These are phyloP conservation scores for Ophiobolus disseminans DNA, from an alignment of 2,329 filamentous ascomycete genomes.

Conservation along the genomic window DNA sequence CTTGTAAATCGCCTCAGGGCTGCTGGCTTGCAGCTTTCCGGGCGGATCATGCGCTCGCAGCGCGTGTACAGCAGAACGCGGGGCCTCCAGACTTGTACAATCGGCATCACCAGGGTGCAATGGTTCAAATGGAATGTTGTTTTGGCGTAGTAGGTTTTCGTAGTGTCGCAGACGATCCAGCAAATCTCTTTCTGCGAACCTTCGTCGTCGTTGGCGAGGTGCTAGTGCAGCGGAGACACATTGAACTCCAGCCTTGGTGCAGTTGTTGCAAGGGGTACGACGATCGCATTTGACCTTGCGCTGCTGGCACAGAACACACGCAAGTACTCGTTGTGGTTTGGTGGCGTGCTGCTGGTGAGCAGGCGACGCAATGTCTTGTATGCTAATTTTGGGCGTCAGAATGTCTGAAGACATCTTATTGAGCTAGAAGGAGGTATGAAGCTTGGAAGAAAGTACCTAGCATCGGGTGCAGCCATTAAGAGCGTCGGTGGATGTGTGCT, in stretches of 20 bases:
- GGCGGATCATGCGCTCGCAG: no score
- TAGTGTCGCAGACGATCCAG: slow-evolving; percentile 73
- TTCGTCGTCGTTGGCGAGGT: slow-evolving; percentile 65
- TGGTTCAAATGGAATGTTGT: slow-evolving; percentile 73
- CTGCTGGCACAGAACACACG: slow-evolving; percentile 75
- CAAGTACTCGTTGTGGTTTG: slow-evolving; percentile 53
- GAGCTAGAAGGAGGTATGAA: no score
- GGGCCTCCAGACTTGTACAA: neutral
- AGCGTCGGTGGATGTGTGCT: no score
- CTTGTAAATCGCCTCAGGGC: no score
- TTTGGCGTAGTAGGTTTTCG: slow-evolving; percentile 68
- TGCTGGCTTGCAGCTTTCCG: no score
- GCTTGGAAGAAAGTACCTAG: no score
- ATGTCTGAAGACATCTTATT: no score
- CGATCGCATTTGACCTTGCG: slow-evolving; percentile 51
- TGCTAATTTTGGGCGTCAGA: no score
- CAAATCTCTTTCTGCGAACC: slow-evolving; percentile 73
- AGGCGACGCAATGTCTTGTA: no score
- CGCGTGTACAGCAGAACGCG: neutral
- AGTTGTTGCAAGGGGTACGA: slow-evolving; percentile 46
- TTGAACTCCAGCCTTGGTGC: slow-evolving; percentile 33
- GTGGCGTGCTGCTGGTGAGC: slow-evolving; percentile 8
- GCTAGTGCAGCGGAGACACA: slow-evolving; percentile 53
- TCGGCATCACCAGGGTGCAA: slow-evolving; percentile 58
- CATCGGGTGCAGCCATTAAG: no score